phyloP scores from a whole-genome alignment of 768 basidiomycete genomes.

The Cystofilobasidium bisporidii region DNA sequence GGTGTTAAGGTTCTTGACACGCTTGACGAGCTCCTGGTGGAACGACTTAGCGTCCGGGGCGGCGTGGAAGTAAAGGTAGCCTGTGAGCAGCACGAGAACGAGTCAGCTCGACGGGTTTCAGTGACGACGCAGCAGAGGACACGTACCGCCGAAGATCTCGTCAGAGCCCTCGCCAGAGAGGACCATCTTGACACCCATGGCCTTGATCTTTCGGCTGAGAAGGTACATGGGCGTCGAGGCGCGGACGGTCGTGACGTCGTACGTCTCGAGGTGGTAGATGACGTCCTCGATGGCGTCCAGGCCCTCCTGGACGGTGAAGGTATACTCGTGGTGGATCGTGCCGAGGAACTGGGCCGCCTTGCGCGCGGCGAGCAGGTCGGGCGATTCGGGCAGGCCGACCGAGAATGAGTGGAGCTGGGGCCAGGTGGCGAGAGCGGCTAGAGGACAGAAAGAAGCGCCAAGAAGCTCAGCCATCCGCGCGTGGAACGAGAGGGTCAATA shows the following conservation, averaged over 20 bases:
- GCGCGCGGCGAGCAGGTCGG: conserved; percentile 84
- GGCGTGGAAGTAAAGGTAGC: conserved; percentile 98
- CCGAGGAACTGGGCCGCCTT: conserved; percentile 89
- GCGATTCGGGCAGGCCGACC: conserved; percentile 86
- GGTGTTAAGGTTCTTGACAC: conserved; percentile 96
- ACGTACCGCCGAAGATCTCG: conserved; percentile 84
- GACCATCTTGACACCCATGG: conserved; percentile 99
- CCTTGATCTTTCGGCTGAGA: conserved; percentile 94
- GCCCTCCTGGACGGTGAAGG: conserved; percentile 96
- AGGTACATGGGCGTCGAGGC: conserved; percentile 99
- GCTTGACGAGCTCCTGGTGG: conserved; percentile 87
- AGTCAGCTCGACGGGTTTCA: too few relatives aligned
- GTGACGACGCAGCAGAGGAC: too few relatives aligned
- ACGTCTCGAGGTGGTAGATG: conserved; percentile 96
- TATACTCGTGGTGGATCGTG: conserved; percentile 93
- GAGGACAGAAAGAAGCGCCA: conserved; percentile 1
- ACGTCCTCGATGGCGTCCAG: conserved; percentile 95
- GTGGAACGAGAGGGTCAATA: background rate
- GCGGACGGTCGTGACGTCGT: conserved; percentile 95
- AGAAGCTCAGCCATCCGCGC: too few relatives aligned
- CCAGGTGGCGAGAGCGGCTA: conserved; percentile 75
- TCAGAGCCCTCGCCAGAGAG: conserved; percentile 95
- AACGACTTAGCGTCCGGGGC: conserved; percentile 80
- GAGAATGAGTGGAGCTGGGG: conserved; percentile 97
- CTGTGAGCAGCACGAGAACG: conserved; percentile 41